Percentiles rank a stretch among this genome's conserved stretches.
These are phyloP conservation scores for Penicillium italicum DNA, from an alignment of 2,329 filamentous ascomycete species.

Conservation along the genomic window DNA sequence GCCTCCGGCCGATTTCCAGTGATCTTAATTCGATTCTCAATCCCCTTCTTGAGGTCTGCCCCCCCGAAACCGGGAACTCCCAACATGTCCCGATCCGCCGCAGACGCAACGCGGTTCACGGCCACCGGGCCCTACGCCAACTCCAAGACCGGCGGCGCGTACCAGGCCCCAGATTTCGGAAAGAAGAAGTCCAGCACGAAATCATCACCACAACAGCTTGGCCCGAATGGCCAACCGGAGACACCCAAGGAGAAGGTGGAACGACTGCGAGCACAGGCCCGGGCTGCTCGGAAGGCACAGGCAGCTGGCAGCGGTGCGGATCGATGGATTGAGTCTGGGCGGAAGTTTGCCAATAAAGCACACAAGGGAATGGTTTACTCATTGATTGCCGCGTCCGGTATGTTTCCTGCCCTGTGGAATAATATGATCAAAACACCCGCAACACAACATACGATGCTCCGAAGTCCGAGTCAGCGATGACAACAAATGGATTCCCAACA, in stretches of 20 bases:
- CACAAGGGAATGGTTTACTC: conserved; percentile 59
- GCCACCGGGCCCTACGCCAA: conserved; percentile 49
- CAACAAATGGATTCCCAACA: neutral
- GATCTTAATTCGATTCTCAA: neutral
- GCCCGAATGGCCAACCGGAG: conserved; percentile 45
- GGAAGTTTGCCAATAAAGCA: conserved; percentile 57
- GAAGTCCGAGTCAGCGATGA: neutral
- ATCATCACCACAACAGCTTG: conserved; percentile 17
- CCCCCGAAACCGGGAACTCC: conserved; percentile 3
- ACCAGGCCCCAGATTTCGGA: conserved; percentile 32
- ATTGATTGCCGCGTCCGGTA: conserved; percentile 61
- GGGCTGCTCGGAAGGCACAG: conserved; percentile 61
- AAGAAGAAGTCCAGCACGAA: conserved; percentile 12
- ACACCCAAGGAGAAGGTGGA: conserved; percentile 67
- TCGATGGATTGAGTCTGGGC: conserved; percentile 50
- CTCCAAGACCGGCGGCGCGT: conserved; percentile 37
- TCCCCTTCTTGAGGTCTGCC: neutral
- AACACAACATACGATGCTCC: neutral
- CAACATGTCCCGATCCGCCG: conserved; percentile 47
- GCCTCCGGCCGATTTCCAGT: neutral
- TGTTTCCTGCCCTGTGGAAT: conserved; percentile 17
- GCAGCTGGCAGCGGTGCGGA: conserved; percentile 54
- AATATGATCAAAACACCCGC: neutral
- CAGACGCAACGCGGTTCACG: conserved; percentile 51
- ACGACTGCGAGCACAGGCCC: conserved; percentile 63